Base-by-base conservation (phyloP, 371 early-diverging fungal species). In the Lichtheimia ramosa region DNA sequence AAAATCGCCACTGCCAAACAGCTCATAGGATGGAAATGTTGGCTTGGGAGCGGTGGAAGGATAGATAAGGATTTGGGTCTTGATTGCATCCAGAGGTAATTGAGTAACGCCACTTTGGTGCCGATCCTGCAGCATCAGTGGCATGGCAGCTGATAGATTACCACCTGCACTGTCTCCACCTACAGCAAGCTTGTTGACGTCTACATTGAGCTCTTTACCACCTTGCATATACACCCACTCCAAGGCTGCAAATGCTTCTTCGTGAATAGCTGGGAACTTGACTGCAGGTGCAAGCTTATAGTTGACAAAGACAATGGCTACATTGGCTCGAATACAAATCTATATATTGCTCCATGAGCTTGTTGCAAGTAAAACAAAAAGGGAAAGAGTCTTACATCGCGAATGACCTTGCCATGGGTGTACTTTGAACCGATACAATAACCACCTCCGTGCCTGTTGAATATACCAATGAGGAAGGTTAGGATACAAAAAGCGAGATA, bases 251-350 rank as follows among this genome's bases (percentile, higher is more conserved):
- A 66, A 51, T 27, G 64, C 68, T 41, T 75, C 68, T 12, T 75
- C 64, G 10, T 64, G 20, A 4, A 61, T 63, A 34, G 46, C 43
- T 2, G 75, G 75, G 39, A 56, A 75, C 0, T 54, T 61, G 2
- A 23, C 54, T 16, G 70, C 75, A 12, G 75, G 70, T 1, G 64
- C 61, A 1, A 71, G 48, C 20, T 48, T 39, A 16, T 69, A 69
- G 21, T 69, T 58, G 6, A 69, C 62, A 58, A 69, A 69, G 0
- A 64, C 51, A 14, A 61, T 51, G 0, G 62, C 59, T 6, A 58
- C 62, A 7, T 57, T 28, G 3, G 49, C 55, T 12, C 42, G 23
- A n/a, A 54, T 18, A 56, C 20, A 49, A 14, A 54, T 41, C 63
- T 62, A 46, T 21, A 27, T 40, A 40, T 6, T 15, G 23, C 24